Evolutionary conservation across 306 rosid genomes (phyloP).

Genomic region (Cicer pinnatifidum): DNA sequence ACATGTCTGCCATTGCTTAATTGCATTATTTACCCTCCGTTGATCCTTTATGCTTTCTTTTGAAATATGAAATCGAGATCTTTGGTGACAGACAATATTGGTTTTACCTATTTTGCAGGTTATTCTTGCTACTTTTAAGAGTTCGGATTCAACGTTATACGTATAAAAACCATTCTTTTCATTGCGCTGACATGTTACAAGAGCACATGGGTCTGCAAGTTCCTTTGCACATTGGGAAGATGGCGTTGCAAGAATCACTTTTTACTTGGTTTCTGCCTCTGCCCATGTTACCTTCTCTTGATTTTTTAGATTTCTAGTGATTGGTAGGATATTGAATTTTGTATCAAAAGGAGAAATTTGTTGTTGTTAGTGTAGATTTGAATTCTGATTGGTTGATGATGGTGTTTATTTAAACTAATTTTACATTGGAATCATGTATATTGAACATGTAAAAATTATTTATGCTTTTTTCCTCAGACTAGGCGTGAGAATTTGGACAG

Average conservation of each 20-base stretch:
- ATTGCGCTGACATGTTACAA: conserved; percentile 32
- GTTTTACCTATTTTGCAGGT: conserved; percentile 47
- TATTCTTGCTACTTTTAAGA: conserved; percentile 29
- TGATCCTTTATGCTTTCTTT: too few relatives aligned
- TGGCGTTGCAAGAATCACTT: conserved; percentile 47
- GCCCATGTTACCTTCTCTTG: conserved; percentile 37
- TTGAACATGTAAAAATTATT: not conserved
- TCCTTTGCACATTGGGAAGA: conserved; percentile 45
- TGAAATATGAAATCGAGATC: not conserved
- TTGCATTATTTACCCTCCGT: too few relatives aligned
- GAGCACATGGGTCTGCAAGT: conserved; percentile 10
- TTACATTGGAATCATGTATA: not conserved
- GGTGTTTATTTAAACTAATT: not conserved
- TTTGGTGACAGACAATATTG: not conserved
- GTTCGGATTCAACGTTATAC: conserved; percentile 24
- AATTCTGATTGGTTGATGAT: conserved; percentile 8
- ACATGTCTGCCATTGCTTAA: too few relatives aligned
- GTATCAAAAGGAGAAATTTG: conserved; percentile 36
- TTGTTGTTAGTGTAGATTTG: not conserved
- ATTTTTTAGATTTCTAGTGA: conserved; percentile 34
- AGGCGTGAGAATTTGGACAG: too few relatives aligned
- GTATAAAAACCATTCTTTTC: conserved; percentile 22
- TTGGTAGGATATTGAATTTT: conserved; percentile 27
- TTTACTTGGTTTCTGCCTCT: conserved; percentile 48
- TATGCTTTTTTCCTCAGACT: not conserved